Evolutionary conservation across 495 filamentous ascomycete species (phyloP).

Genomic region (Podospora comata): DNA sequence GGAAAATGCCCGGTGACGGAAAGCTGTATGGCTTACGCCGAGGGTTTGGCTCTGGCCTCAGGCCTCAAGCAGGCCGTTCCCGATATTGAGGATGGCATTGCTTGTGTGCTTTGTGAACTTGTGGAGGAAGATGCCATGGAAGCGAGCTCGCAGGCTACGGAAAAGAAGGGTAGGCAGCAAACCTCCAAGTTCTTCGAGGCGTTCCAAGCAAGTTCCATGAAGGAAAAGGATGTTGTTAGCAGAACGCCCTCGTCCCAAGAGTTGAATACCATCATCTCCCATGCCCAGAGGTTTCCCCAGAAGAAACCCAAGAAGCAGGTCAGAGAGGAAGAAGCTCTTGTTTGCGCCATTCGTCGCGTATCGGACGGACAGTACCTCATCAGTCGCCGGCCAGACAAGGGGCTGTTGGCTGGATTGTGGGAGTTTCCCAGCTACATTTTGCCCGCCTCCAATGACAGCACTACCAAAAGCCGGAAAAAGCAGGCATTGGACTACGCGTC

Average conservation of each 20-base stretch:
- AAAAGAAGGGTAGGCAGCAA: not conserved
- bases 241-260: conserved; percentile 28
- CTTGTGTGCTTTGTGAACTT: not conserved
- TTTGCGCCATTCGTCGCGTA: conserved; percentile 40
- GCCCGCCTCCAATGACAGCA: conserved; percentile 23
- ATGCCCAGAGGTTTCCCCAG: conserved; percentile 44
- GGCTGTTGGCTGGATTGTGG: conserved; percentile 46
- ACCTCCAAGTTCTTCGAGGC: not conserved
- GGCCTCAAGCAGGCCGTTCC: not conserved
- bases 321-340: conserved; percentile 43
- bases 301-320: conserved; percentile 40
- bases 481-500: conserved; percentile 29
- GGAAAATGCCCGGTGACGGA: conserved; percentile 38
- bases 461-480: conserved; percentile 23
- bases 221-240: not conserved
- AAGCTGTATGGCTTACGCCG: conserved; percentile 41
- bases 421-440: conserved; percentile 44
- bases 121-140: not conserved
- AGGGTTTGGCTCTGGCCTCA: not conserved
- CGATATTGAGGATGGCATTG: not conserved
- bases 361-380: conserved; percentile 40
- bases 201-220: not conserved
- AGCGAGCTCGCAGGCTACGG: not conserved
- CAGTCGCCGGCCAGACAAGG: conserved; percentile 42
- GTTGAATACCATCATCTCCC: conserved; percentile 33